Conservation (phyloP, 352 stramenopile genomes). For the Blastocystis sp. region DNA sequence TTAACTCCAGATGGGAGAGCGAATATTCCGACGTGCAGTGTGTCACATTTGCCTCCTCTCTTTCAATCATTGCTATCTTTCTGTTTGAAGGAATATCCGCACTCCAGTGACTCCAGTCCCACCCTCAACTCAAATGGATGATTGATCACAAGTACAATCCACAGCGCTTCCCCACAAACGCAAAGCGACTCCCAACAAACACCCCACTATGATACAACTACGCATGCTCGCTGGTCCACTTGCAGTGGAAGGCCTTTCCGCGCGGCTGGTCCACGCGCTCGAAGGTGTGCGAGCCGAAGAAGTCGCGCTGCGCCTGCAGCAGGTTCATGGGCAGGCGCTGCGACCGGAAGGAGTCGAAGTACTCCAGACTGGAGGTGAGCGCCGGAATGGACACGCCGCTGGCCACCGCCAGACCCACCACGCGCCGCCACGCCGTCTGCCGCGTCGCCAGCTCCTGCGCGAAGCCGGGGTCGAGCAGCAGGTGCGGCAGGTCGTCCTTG, state of each 20-base stretch:
- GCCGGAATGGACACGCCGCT: constrained; percentile 86
- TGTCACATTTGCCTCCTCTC: too few species aligned
- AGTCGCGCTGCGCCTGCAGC: constrained; percentile 97
- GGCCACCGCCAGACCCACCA: constrained; percentile 90
- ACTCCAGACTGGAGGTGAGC: constrained; percentile 87
- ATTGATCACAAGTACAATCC: too few species aligned
- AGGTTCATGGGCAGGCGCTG: constrained; percentile 90
- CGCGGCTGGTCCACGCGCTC: constrained; percentile 84
- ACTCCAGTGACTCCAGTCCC: too few species aligned
- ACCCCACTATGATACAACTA: neutral
- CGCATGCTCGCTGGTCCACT: constrained; percentile 89
- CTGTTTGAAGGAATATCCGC: too few species aligned
- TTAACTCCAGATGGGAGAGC: too few species aligned
- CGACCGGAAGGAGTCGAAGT: constrained; percentile 96
- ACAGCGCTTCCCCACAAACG: too few species aligned
- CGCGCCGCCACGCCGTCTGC: constrained; percentile 89
- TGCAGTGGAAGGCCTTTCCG: constrained; percentile 90
- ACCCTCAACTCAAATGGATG: too few species aligned
- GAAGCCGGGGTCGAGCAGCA: constrained; percentile 95
- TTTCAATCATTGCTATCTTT: too few species aligned
- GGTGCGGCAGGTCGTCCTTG: constrained; percentile 87
- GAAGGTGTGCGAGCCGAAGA: constrained; percentile 98
- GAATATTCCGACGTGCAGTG: too few species aligned
- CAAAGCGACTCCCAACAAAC: neutral
- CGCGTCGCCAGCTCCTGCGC: constrained; percentile 87